phyloP scores from a whole-genome alignment of 2,329 filamentous ascomycete species.

The Ceratocystis papillata region DNA sequence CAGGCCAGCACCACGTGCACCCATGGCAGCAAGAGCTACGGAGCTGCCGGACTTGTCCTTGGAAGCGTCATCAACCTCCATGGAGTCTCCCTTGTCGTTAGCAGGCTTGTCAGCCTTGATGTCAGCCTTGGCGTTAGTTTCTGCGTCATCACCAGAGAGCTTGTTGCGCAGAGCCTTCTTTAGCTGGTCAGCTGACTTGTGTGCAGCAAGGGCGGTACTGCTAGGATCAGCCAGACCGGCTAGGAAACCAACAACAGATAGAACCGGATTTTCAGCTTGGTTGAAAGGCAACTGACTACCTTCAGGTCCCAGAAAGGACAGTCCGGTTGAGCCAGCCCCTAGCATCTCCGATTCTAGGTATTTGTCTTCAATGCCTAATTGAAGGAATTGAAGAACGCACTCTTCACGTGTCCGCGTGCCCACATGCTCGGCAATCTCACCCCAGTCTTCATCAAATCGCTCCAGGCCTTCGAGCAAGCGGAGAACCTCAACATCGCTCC shows the following conservation, averaged over 20 bases:
- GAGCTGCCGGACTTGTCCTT: constrained; percentile 46
- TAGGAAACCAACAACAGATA: constrained; percentile 91
- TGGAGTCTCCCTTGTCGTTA: constrained; percentile 43
- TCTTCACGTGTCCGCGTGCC: constrained; percentile 86
- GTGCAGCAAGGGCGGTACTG: constrained; percentile 81
- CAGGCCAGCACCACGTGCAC: constrained; percentile 73
- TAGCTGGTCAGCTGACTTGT: constrained; percentile 76
- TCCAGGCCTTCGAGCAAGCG: constrained; percentile 83
- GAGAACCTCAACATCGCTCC: constrained; percentile 85
- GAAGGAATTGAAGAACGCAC: constrained; percentile 91
- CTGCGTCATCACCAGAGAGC: constrained; percentile 47
- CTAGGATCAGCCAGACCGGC: constrained; percentile 82
- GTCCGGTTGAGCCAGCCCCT: constrained; percentile 44
- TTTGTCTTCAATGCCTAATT: constrained; percentile 94
- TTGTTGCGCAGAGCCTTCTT: constrained; percentile 67
- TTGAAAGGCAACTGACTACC: constrained; percentile 79
- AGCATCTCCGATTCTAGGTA: constrained; percentile 68
- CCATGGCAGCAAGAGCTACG: constrained; percentile 74
- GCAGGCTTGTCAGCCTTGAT: constrained; percentile 29
- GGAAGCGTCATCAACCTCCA: constrained; percentile 48
- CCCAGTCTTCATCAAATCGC: constrained; percentile 92
- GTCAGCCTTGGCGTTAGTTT: constrained; percentile 13
- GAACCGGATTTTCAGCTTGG: constrained; percentile 87
- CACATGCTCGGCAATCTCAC: constrained; percentile 82
- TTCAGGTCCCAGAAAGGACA: constrained; percentile 58